Evolutionary conservation across 768 basidiomycete species (phyloP).

Genomic region (Hygrophorus russula): DNA sequence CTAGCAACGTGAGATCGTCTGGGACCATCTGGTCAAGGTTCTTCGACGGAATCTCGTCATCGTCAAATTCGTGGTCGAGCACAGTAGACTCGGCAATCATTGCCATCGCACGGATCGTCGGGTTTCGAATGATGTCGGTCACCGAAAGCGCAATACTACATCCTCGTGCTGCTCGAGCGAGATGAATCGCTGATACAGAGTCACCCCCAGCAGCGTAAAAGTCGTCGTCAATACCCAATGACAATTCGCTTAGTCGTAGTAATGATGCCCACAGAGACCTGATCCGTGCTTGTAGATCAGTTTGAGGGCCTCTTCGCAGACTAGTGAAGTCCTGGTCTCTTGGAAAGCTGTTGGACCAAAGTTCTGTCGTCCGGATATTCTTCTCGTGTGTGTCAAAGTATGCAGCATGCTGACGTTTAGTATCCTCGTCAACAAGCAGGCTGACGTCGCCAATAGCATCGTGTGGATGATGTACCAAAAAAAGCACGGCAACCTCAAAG

Average conservation of each 20-base stretch:
- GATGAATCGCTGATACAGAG: conserved; percentile 1
- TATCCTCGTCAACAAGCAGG: not conserved
- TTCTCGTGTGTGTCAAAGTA: not conserved
- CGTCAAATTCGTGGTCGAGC: not conserved
- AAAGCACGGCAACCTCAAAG: not conserved
- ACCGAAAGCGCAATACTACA: not conserved
- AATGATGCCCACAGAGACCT: conserved; percentile 1
- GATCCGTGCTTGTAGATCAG: not conserved
- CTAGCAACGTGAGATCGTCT: conserved; percentile 1
- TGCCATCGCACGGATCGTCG: conserved; percentile 3
- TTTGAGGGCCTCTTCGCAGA: not conserved
- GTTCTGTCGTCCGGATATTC: not conserved
- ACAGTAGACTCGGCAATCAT: not conserved
- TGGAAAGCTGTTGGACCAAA: too few relatives aligned
- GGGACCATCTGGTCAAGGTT: not conserved
- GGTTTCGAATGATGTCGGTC: conserved; percentile 1
- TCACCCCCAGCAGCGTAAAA: not conserved
- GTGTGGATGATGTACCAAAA: not conserved
- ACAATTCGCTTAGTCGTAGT: not conserved
- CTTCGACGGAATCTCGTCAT: not conserved
- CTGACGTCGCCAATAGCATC: not conserved
- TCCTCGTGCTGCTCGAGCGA: not conserved
- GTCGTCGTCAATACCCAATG: conserved; percentile 2
- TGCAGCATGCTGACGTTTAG: not conserved
- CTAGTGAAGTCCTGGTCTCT: too few relatives aligned